These are phyloP conservation scores for Sphenostylis stenocarpa DNA, from an alignment of 306 rosid species.

Conservation along the genomic window DNA sequence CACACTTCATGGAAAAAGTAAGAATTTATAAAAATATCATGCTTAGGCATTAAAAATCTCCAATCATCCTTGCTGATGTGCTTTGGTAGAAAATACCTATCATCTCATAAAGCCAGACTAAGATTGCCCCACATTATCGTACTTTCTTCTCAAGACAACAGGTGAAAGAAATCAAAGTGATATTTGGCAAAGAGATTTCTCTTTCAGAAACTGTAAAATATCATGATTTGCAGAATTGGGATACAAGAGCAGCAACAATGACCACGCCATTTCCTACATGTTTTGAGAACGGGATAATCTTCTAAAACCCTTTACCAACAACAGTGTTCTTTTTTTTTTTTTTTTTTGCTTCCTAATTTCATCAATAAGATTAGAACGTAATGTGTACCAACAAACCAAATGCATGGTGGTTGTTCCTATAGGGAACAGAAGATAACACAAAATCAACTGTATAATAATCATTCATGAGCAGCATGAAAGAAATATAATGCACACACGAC, in stretches of 20 bases:
- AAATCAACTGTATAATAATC: not conserved
- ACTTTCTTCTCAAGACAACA: slow-evolving; percentile 6
- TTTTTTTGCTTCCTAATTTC: not conserved
- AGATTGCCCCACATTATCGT: not conserved
- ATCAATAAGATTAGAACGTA: slow-evolving; percentile 8
- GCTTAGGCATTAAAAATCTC: not conserved
- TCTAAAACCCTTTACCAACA: slow-evolving; percentile 11
- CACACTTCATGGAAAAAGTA: slow-evolving; percentile 22
- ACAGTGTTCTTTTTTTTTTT: slow-evolving; percentile 18
- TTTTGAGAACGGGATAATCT: not conserved
- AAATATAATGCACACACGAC: not conserved
- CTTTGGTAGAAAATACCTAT: slow-evolving; percentile 22
- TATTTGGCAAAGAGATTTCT: not conserved
- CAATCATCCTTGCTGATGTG: not conserved
- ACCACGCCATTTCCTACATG: no score
- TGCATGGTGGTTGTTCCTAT: not conserved
- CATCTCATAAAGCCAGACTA: not conserved
- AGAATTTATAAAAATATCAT: slow-evolving; percentile 4
- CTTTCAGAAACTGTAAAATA: not conserved
- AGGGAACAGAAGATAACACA: slow-evolving; percentile 4
- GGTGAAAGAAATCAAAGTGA: not conserved
- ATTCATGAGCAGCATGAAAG: not conserved
- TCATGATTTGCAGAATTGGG: not conserved
- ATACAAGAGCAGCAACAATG: no score
- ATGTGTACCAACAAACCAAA: slow-evolving; percentile 19